These are phyloP conservation scores for Guadua angustifolia DNA, from an alignment of 176 grass and related monocot genomes.

Conservation along the genomic window DNA sequence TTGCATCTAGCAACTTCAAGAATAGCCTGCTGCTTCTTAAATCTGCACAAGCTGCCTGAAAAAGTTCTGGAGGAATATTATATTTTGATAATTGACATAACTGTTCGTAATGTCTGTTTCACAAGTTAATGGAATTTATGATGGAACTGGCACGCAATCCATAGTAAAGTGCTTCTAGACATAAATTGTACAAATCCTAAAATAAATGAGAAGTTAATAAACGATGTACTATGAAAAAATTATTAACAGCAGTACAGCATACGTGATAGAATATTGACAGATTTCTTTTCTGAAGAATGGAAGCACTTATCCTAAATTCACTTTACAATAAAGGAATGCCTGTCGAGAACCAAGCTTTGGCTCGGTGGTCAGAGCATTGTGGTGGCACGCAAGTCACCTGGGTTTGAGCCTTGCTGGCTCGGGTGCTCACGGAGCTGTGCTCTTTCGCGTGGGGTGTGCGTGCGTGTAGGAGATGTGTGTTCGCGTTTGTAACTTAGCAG, in stretches of 20 bases:
- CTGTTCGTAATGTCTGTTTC: background rate
- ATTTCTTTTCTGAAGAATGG: conserved; percentile 2
- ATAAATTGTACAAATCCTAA: background rate
- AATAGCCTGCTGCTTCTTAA: conserved; percentile 80
- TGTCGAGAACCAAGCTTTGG: background rate
- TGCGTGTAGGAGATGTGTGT: no score
- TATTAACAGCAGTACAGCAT: background rate
- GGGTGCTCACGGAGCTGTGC: no score
- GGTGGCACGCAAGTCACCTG: no score
- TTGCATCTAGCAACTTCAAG: conserved; percentile 66
- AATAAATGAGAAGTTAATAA: background rate
- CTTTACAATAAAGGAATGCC: background rate
- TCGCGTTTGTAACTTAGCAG: no score
- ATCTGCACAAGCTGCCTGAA: conserved; percentile 79
- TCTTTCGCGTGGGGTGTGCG: no score
- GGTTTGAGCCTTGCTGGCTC: no score
- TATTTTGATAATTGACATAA: conserved; percentile 35
- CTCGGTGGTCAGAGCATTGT: no score
- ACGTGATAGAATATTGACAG: background rate
- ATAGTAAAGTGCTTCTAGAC: background rate
- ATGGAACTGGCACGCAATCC: conserved; percentile 6
- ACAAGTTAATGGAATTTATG: background rate
- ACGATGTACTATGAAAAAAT: conserved; percentile 1
- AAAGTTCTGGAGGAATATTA: conserved; percentile 60
- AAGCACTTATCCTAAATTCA: background rate